Percentiles rank a stretch among this genome's conserved stretches.
phyloP scores from a whole-genome alignment of 75 land plant genomes.

The Pinus albicaulis region DNA sequence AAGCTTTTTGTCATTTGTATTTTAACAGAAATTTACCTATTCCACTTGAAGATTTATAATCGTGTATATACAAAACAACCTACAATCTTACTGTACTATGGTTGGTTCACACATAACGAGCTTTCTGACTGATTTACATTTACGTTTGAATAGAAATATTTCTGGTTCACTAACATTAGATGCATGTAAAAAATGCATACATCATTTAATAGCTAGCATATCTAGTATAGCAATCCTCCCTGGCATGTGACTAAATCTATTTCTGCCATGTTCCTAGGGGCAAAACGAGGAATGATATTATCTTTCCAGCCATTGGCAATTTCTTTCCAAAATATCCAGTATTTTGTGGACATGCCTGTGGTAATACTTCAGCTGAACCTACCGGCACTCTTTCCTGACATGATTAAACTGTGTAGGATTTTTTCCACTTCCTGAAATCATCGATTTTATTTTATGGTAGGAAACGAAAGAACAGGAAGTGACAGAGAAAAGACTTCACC shows the following conservation, averaged over 20 bases:
- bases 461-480: conserved; percentile 85
- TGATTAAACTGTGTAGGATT: conserved; percentile 10
- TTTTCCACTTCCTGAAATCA: not conserved
- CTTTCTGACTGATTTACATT: too few species aligned
- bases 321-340: conserved; percentile 18
- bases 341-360: conserved; percentile 22
- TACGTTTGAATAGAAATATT: too few species aligned
- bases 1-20: too few species aligned
- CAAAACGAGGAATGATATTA: conserved; percentile 18
- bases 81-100: not conserved
- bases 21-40: too few species aligned
- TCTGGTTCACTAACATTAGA: too few species aligned
- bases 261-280: not conserved
- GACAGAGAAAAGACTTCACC: conserved; percentile 67
- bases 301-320: conserved; percentile 17
- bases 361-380: conserved; percentile 9
- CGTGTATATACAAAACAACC: not conserved
- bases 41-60: too few species aligned
- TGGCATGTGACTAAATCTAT: not conserved
- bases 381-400: not conserved
- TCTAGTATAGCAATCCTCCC: not conserved
- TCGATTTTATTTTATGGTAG: not conserved
- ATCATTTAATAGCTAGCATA: not conserved
- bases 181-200: too few species aligned
- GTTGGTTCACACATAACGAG: too few species aligned